Evolutionary conservation across 768 basidiomycete genomes (phyloP), one percentile per base, ranked within the genome.

Genomic region (Phaffia tasmanica): DNA sequence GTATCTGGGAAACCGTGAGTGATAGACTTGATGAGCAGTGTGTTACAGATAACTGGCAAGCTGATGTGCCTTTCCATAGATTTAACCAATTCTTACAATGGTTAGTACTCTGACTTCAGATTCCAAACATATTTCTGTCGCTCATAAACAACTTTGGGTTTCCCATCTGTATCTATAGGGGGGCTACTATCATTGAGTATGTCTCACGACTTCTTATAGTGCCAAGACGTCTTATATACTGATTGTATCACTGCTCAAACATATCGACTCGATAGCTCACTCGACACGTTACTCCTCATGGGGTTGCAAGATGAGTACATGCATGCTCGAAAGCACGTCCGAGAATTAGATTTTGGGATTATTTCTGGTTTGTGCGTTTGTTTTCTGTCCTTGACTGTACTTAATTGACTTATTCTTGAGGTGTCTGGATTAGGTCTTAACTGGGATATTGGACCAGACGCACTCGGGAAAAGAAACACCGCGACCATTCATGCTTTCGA

Each of bases 401-500:
- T 11, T 5, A 42, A 11, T 42, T 42, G 35, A 42, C 11, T 11
- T 42, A 11, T 42, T 42, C 35, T 42, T n/a, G n/a, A n/a, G n/a
- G 21, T n/a, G 16, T 15, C 46, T 30, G 5, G 47, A 42, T 46
- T 21, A 58, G 9, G 64, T 19, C 29, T 63, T 18, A 59, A 64
- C 30, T 64, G 63, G 63, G 67, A 59, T 2, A 35, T 57, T 7
- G 62, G 56, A n/a, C 42, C 62, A 21, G 47, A 56, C 6, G n/a
- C 35, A 21, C 23, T 48, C 35, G 63, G 67, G 30, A 49, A 27
- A 35, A 64, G 11, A 23, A 9, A 32, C 27, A 25, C 16, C 9
- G 67, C 27, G 16, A 14, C 30, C 19, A 64, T 78, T 30, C 71
- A 75, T 8, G 71, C 74, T 6, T 80, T 80, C 70, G 79, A 80